Evolutionary conservation across 108 stramenopile species (phyloP).

Genomic region (Skeletonema menzelii): DNA sequence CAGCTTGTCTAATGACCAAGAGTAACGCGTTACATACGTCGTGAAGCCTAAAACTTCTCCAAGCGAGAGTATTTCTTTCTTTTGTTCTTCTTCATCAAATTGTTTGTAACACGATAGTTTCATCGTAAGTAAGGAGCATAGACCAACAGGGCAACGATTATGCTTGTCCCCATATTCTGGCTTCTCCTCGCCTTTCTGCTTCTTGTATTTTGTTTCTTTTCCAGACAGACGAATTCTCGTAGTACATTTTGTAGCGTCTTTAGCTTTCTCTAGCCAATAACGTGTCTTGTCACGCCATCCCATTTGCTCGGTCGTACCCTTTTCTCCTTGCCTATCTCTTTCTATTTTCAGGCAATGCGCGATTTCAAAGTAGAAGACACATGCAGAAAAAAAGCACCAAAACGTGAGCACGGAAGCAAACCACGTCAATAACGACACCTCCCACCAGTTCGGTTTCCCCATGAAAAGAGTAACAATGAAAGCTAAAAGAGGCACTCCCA

Average conservation of each 20-base stretch:
- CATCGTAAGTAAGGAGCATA: not conserved
- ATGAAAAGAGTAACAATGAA: slow-evolving; percentile 26
- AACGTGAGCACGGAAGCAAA: slow-evolving; percentile 37
- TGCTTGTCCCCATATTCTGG: not conserved
- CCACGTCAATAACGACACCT: slow-evolving; percentile 32
- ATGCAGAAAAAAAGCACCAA: slow-evolving; percentile 30
- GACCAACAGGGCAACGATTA: not conserved
- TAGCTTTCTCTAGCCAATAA: not conserved
- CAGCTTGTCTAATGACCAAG: slow-evolving; percentile 43
- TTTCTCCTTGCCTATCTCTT: not conserved
- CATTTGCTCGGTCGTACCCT: not conserved
- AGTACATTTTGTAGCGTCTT: not conserved
- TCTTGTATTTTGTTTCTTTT: not conserved
- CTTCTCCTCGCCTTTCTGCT: not conserved
- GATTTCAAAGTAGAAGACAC: slow-evolving; percentile 31
- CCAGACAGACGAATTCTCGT: not conserved
- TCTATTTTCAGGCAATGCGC: slow-evolving; percentile 23
- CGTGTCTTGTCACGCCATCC: slow-evolving; percentile 2
- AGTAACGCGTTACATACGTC: slow-evolving; percentile 30
- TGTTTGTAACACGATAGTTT: slow-evolving; percentile 4
- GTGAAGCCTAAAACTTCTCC: slow-evolving; percentile 24
- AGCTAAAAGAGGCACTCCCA: slow-evolving; percentile 31
- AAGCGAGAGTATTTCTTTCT: slow-evolving; percentile 17
- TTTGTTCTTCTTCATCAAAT: not conserved
- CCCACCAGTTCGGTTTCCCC: slow-evolving; percentile 33